Evolutionary conservation across 1,284 basidiomycete genomes (phyloP).

Genomic region (Apiotrichum veenhuisii): DNA sequence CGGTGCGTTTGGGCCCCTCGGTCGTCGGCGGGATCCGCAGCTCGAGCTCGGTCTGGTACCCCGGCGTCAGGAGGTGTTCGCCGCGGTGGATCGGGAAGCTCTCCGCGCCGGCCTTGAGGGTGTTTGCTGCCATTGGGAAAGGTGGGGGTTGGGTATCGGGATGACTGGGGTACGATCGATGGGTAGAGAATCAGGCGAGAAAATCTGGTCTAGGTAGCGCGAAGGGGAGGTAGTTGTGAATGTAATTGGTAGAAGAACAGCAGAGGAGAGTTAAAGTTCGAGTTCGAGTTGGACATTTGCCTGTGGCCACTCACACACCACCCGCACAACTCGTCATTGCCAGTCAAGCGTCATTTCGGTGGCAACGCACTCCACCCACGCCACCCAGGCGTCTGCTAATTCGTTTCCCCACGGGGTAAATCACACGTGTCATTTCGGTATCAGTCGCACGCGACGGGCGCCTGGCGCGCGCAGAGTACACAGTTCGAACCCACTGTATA

Average conservation of each 20-base stretch:
- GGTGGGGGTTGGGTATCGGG: neutral
- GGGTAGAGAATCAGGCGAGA: neutral
- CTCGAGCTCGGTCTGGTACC: slow-evolving; percentile 33
- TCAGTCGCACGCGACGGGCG: no score
- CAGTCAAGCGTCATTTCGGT: no score
- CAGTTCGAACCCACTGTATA: no score
- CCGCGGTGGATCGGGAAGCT: slow-evolving; percentile 18
- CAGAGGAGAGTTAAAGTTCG: no score
- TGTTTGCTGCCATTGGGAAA: slow-evolving; percentile 16
- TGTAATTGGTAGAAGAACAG: no score
- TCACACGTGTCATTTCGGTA: slow-evolving; percentile 2
- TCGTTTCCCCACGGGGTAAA: slow-evolving; percentile 2
- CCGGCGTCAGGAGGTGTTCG: slow-evolving; percentile 32
- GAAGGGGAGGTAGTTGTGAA: no score
- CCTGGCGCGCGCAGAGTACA: no score
- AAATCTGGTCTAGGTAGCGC: neutral
- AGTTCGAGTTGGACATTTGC: no score
- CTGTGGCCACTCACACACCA: no score
- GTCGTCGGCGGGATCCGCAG: slow-evolving; percentile 40
- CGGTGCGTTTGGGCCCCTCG: slow-evolving; percentile 39
- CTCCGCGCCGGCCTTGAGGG: slow-evolving; percentile 7
- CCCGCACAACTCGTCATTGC: no score
- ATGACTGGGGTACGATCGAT: neutral
- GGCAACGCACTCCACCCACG: no score
- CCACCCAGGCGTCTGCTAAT: no score